Conservation (phyloP, 2,329 filamentous ascomycete species). For the Aspergillus sp. region DNA sequence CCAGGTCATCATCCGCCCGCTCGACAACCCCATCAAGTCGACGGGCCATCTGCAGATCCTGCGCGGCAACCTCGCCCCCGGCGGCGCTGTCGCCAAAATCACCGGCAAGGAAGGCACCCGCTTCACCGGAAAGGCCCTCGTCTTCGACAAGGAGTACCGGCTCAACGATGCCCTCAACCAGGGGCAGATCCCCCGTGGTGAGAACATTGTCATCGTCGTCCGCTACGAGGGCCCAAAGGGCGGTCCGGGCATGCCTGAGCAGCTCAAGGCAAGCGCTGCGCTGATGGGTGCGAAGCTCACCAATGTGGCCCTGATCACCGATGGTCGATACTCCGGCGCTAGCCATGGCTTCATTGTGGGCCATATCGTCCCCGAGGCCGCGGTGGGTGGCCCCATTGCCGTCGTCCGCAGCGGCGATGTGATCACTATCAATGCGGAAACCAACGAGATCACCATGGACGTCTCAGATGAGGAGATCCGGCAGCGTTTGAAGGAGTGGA, state of each 20-base stretch:
- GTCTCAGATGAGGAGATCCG: constrained; percentile 69
- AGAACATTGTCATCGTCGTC: constrained; percentile 85
- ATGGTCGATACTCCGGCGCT: constrained; percentile 85
- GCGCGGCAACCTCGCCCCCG: constrained; percentile 81
- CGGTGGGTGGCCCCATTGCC: constrained; percentile 82
- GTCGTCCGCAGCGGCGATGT: constrained; percentile 76
- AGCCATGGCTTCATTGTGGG: constrained; percentile 92
- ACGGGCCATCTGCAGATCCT: constrained; percentile 88
- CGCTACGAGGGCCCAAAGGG: constrained; percentile 93
- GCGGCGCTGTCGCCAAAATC: constrained; percentile 90
- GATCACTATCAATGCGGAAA: constrained; percentile 82
- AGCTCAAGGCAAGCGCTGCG: constrained; percentile 80
- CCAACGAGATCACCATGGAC: constrained; percentile 69
- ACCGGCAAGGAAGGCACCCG: constrained; percentile 87
- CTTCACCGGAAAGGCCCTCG: constrained; percentile 76
- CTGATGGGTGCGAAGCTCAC: constrained; percentile 89
- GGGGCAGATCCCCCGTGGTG: constrained; percentile 67
- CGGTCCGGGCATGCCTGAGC: constrained; percentile 94
- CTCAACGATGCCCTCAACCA: constrained; percentile 71
- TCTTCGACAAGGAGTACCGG: constrained; percentile 82
- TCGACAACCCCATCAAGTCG: constrained; percentile 79
- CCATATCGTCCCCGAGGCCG: constrained; percentile 87
- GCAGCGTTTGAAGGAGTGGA: constrained; percentile 64
- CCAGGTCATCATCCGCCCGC: constrained; percentile 77
- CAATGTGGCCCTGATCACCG: constrained; percentile 87